phyloP scores from a whole-genome alignment of 2,329 filamentous ascomycete species.

The Trichoderma brevicompactum region DNA sequence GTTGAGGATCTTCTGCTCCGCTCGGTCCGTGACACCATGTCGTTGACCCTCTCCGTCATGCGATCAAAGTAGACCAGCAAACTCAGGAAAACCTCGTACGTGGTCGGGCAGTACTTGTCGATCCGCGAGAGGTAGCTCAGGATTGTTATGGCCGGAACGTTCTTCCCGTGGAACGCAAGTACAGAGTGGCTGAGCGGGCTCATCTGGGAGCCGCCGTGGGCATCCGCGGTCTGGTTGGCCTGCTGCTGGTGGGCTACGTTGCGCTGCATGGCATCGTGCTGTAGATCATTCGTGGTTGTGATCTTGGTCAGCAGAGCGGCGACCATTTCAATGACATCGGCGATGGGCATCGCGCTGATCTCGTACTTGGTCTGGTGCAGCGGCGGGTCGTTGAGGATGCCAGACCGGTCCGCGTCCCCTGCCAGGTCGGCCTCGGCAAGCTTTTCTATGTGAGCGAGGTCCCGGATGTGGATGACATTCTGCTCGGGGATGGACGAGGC shows the following conservation, averaged over 20 bases:
- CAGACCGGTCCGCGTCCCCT: constrained; percentile 43
- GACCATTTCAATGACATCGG: constrained; percentile 98
- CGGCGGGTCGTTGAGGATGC: constrained; percentile 56
- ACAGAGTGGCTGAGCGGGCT: constrained; percentile 68
- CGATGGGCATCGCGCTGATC: constrained; percentile 96
- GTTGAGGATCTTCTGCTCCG: constrained; percentile 32
- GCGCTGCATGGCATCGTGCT: constrained; percentile 88
- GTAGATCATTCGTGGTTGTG: constrained; percentile 91
- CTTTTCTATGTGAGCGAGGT: constrained; percentile 87
- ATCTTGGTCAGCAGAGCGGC: constrained; percentile 96
- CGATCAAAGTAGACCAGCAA: constrained; percentile 96
- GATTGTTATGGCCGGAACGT: constrained; percentile 95
- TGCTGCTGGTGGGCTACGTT: constrained; percentile 64
- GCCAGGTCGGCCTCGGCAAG: constrained; percentile 79
- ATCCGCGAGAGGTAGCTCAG: constrained; percentile 94
- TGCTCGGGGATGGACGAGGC: constrained; percentile 44
- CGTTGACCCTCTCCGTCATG: constrained; percentile 96
- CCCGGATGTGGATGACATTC: constrained; percentile 76
- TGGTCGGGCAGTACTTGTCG: constrained; percentile 98
- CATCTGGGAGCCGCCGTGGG: constrained; percentile 61
- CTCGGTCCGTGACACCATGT: constrained; percentile 71
- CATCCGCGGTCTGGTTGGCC: constrained; percentile 52
- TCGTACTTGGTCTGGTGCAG: constrained; percentile 74
- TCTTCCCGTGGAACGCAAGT: constrained; percentile 96
- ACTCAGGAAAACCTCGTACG: constrained; percentile 96